Evolutionary conservation across 768 basidiomycete species (phyloP).

Genomic region (Calocybe gangraenosa): DNA sequence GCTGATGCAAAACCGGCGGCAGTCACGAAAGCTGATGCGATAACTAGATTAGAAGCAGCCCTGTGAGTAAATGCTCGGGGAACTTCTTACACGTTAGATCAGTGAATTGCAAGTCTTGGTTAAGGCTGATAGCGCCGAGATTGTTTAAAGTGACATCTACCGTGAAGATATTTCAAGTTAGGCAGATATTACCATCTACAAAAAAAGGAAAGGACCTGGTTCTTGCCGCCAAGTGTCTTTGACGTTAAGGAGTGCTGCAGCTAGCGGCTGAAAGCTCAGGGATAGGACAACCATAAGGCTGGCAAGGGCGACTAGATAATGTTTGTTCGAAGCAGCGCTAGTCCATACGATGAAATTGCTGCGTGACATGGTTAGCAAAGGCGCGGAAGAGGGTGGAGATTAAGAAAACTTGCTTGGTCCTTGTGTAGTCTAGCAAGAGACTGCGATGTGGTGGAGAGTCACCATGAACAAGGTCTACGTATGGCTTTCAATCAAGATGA

Average conservation of each 20-base stretch:
- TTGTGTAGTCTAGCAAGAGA: slow-evolving; percentile 52
- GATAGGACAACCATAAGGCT: slow-evolving; percentile 45
- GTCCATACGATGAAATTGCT: slow-evolving; percentile 49
- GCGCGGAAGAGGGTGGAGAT: neutral
- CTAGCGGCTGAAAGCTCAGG: slow-evolving; percentile 47
- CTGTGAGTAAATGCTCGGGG: neutral
- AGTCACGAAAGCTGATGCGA: slow-evolving; percentile 42
- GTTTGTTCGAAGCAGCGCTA: slow-evolving; percentile 39
- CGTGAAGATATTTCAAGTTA: neutral
- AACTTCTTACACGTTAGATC: slow-evolving; percentile 41
- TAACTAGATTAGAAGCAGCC: neutral
- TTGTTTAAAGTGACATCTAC: slow-evolving; percentile 35
- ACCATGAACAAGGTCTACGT: slow-evolving; percentile 54
- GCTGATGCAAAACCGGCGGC: slow-evolving; percentile 55
- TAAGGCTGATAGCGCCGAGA: slow-evolving; percentile 35
- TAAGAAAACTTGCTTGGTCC: slow-evolving; percentile 34
- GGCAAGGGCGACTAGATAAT: slow-evolving; percentile 47
- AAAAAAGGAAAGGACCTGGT: slow-evolving; percentile 29
- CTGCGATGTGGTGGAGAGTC: slow-evolving; percentile 49
- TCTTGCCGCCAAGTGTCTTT: slow-evolving; percentile 38
- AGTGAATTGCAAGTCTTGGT: slow-evolving; percentile 38
- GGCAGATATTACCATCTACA: neutral
- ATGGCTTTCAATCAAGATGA: slow-evolving; percentile 33
- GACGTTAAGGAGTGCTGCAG: slow-evolving; percentile 45
- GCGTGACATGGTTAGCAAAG: neutral